Evolutionary conservation across 768 basidiomycete species (phyloP), one percentile per base, ranked within the genome.

Genomic region (Termitomyces sp.): DNA sequence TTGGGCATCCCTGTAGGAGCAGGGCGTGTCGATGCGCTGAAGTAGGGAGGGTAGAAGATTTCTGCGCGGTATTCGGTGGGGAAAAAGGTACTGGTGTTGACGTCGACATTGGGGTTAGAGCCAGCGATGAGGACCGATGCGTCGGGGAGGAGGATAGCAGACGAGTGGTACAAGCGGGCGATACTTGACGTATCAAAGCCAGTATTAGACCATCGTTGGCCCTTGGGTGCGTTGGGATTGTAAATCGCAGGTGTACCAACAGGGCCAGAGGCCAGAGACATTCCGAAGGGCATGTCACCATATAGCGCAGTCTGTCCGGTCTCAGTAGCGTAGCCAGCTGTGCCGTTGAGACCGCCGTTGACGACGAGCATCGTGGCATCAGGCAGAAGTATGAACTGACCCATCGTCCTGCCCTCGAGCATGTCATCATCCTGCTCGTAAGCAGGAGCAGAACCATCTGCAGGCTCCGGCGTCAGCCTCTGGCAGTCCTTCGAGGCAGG

Each of bases 11-110:
- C 88, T 20, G 76, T 69, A 13, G 88, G 89, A 1, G 73, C 73
- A 2, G 96, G 96, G 11, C 94, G 88, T 0, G 76, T 77, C 44
- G 73, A 65, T 15, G 88, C 80, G 37, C 81, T 76, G 77, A 89
- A 98, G 77, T 96, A 99, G n/a, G 86, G 79, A 0, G 96, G 96
- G 76, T 95, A 98, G 77, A 95, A 99, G 37, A 87, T 81, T 69
- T 96, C 94, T 1, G 89, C 87, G 39, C 83, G 76, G 67, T 95
- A 95, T 31, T 86, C 83, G 2, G 93, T 93, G 1, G 89, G 88
- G 78, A 78, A 94, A 45, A 78, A 48, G 15, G 82, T 80, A 22
- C 75, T 72, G 46, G 75, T 59, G 65, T 89, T 87, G 58, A 89
- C 88, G 64, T 98, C 95, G 31, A 89, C 78, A 67, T 95, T 96